Conservation (phyloP, 2,329 filamentous ascomycete genomes). For the Talaromyces amestolkiae region DNA sequence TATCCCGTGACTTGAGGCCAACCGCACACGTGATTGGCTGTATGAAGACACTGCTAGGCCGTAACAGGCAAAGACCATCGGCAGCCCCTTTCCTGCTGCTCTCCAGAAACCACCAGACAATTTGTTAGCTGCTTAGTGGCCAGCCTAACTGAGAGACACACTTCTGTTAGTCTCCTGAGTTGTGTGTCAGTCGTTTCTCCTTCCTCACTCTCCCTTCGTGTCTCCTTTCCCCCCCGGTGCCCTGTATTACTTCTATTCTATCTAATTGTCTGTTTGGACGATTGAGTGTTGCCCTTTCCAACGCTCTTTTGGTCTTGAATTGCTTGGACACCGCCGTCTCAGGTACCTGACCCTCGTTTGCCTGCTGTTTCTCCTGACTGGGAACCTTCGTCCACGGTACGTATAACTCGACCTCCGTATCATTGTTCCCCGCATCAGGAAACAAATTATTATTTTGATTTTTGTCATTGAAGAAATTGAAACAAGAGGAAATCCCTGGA, state of each 20-base stretch:
- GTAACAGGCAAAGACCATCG: neutral
- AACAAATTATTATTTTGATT: neutral
- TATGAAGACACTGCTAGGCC: neutral
- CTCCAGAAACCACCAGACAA: conserved; percentile 8
- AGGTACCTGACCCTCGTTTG: conserved; percentile 8
- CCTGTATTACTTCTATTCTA: conserved; percentile 3
- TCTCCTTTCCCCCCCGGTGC: neutral
- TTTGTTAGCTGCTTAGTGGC: conserved; percentile 8
- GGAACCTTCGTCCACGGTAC: conserved; percentile 17
- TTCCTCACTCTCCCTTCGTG: conserved; percentile 5
- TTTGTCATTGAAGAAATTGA: neutral
- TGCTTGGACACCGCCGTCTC: neutral
- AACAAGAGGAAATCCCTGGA: neutral
- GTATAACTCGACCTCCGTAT: conserved; percentile 3
- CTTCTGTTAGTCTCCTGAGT: conserved; percentile 15
- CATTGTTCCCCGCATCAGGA: conserved; percentile 6
- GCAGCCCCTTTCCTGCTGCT: conserved; percentile 12
- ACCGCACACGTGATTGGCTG: neutral
- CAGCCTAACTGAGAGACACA: neutral
- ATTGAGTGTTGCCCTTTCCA: conserved; percentile 10
- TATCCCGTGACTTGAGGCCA: conserved; percentile 12
- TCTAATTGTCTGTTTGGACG: conserved; percentile 12
- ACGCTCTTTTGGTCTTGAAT: conserved; percentile 8
- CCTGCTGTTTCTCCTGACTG: conserved; percentile 17
- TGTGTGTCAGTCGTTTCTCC: conserved; percentile 1